Evolutionary conservation across 805 yeast species (phyloP).

Genomic region (Candida gorgasii): DNA sequence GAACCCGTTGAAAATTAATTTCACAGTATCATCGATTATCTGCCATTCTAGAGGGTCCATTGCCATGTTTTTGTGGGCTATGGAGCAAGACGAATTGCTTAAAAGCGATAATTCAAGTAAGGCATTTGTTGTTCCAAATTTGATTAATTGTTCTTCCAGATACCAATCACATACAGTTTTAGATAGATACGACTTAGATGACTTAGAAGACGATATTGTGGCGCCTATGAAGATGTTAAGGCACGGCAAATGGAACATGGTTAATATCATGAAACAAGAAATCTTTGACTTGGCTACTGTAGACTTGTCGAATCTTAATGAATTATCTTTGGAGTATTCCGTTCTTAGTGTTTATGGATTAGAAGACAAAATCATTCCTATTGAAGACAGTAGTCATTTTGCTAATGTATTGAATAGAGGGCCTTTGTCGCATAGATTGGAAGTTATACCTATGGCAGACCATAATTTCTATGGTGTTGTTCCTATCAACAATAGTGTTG

Average conservation of each 20-base stretch:
- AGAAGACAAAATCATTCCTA: conserved; percentile 64
- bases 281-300: conserved; percentile 49
- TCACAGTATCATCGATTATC: conserved; percentile 57
- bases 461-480: conserved; percentile 72
- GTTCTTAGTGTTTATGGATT: conserved; percentile 73
- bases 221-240: conserved; percentile 34
- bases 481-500: conserved; percentile 34
- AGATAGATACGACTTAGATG: conserved; percentile 33
- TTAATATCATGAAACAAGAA: conserved; percentile 52
- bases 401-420: conserved; percentile 60
- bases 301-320: conserved; percentile 42
- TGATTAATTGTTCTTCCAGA: conserved; percentile 76
- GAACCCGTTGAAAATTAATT: conserved; percentile 41
- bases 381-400: conserved; percentile 58
- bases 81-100: conserved; percentile 40
- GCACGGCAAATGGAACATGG: conserved; percentile 46
- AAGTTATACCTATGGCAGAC: conserved; percentile 67
- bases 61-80: conserved; percentile 73
- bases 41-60: conserved; percentile 83
- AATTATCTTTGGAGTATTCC: conserved; percentile 47
- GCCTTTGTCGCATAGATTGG: conserved; percentile 48
- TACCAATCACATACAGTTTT: conserved; percentile 52
- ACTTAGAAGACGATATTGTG: conserved; percentile 21
- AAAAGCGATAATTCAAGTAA: conserved; percentile 26
- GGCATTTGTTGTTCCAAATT: conserved; percentile 54